These are phyloP conservation scores for Coemansia sp. DNA, from an alignment of 192 early-diverging fungal genomes.

Conservation along the genomic window DNA sequence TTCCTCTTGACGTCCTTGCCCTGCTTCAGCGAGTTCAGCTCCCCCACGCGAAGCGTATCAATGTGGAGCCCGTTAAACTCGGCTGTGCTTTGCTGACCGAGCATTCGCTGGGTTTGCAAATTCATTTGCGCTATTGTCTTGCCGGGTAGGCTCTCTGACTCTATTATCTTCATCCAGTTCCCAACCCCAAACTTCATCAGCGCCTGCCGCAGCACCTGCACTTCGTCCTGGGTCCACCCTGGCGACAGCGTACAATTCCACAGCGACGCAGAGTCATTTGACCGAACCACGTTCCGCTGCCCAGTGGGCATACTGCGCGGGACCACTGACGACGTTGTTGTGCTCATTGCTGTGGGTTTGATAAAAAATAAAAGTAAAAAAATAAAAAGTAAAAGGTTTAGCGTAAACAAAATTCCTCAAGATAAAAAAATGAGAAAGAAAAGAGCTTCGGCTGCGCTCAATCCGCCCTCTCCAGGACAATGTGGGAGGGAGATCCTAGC, in stretches of 20 bases:
- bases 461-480: not conserved
- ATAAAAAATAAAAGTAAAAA: not conserved
- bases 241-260: slow-evolving; percentile 95
- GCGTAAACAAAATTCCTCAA: slow-evolving; percentile 13
- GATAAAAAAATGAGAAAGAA: not conserved
- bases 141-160: slow-evolving; percentile 81
- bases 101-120: slow-evolving; percentile 88
- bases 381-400: slow-evolving; percentile 9
- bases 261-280: slow-evolving; percentile 90
- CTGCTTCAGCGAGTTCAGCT: slow-evolving; percentile 77
- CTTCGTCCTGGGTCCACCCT: slow-evolving; percentile 86
- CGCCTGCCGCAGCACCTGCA: slow-evolving; percentile 77
- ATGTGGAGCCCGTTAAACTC: slow-evolving; percentile 94
- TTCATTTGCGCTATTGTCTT: slow-evolving; percentile 99
- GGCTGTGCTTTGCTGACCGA: slow-evolving; percentile 94
- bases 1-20: slow-evolving; percentile 85
- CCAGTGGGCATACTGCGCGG: slow-evolving; percentile 89
- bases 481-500: not conserved
- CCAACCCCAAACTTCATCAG: slow-evolving; percentile 89
- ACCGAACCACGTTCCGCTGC: slow-evolving; percentile 84
- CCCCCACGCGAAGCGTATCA: slow-evolving; percentile 82
- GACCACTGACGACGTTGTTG: slow-evolving; percentile 40
- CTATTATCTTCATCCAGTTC: slow-evolving; percentile 96
- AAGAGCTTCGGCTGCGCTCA: not conserved
- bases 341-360: slow-evolving; percentile 8